phyloP scores from a whole-genome alignment of 495 filamentous ascomycete species.

The Aspergillus mulundensis region DNA sequence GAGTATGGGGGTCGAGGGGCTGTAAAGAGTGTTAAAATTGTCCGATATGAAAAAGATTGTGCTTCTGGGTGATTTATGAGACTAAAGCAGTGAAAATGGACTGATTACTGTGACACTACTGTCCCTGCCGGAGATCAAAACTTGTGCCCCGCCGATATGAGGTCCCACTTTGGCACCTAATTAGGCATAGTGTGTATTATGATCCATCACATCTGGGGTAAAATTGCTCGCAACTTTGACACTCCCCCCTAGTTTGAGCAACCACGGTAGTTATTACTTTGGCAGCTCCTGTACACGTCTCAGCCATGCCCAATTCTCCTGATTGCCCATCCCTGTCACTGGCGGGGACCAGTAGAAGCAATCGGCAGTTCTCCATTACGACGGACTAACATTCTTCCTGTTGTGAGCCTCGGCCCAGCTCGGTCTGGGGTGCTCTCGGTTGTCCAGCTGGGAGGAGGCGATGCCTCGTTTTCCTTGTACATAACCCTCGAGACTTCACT shows the following conservation, averaged over 20 bases:
- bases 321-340: no score
- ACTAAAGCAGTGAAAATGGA: background rate
- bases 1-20: background rate
- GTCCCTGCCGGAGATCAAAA: background rate
- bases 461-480: background rate
- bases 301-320: background rate
- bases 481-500: background rate
- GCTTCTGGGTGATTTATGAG: background rate
- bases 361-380: background rate
- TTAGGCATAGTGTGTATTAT: constrained; percentile 18
- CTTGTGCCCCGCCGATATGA: constrained; percentile 3
- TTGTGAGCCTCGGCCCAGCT: constrained; percentile 20
- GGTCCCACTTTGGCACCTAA: constrained; percentile 7
- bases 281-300: background rate
- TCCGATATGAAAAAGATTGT: no score
- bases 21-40: no score
- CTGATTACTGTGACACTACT: background rate
- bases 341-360: no score
- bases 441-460: background rate
- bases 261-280: no score
- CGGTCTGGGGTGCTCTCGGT: background rate
- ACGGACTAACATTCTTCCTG: constrained; percentile 9
- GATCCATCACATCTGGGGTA: background rate
- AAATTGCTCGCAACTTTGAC: background rate
- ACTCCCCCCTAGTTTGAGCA: background rate